phyloP scores from a whole-genome alignment of 129 eudicot genomes.

The Artemisia tridentata region DNA sequence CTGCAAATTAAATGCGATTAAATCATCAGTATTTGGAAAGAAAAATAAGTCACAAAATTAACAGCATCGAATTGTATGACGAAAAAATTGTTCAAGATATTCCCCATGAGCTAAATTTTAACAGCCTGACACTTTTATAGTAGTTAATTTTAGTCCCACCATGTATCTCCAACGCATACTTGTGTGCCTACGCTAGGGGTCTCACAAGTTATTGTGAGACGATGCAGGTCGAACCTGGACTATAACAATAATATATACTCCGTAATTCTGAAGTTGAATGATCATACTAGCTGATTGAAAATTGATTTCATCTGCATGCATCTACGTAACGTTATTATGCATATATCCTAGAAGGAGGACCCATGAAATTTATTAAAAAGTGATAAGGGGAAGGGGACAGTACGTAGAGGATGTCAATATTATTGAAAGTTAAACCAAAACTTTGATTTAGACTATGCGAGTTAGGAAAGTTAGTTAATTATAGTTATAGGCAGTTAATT shows the following conservation, averaged over 20 bases:
- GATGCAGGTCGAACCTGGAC: background rate
- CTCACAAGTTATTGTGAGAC: background rate
- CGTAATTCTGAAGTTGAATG: background rate
- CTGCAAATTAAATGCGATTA: background rate
- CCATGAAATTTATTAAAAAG: conserved; percentile 40
- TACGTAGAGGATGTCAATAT: conserved; percentile 56
- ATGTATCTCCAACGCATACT: background rate
- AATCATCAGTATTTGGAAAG: background rate
- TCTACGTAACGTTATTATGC: conserved; percentile 28
- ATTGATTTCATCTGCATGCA: conserved; percentile 29
- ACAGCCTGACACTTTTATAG: no score
- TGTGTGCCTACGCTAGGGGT: background rate
- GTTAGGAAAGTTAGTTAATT: no score
- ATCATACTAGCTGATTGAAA: background rate
- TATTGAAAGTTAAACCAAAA: no score
- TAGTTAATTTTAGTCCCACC: background rate
- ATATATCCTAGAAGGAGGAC: background rate
- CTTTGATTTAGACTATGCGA: no score
- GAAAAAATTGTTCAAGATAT: no score
- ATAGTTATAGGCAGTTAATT: no score
- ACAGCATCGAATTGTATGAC: no score
- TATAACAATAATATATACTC: background rate
- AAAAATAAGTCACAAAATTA: no score
- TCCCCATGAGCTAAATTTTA: no score
- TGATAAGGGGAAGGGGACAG: conserved; percentile 57